These are phyloP conservation scores for Cercophora scortea DNA, from an alignment of 495 filamentous ascomycete species.

Conservation along the genomic window DNA sequence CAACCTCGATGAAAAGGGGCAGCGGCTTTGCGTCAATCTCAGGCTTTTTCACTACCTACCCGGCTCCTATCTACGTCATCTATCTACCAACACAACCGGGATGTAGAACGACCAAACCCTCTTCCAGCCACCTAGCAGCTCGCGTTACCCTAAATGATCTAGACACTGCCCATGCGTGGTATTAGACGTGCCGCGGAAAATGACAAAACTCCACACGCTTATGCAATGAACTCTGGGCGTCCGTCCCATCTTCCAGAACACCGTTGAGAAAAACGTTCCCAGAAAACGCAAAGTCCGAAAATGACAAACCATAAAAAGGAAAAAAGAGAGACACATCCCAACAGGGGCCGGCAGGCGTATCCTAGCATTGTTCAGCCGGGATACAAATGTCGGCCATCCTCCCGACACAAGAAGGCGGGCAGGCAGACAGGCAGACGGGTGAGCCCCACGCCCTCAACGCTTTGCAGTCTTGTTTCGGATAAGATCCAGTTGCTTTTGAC, in stretches of 20 bases:
- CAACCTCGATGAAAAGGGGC: too few species aligned
- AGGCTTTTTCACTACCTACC: too few species aligned
- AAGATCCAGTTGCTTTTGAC: conserved; percentile 10
- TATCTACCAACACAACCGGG: too few species aligned
- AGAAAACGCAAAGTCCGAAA: background rate
- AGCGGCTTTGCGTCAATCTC: too few species aligned
- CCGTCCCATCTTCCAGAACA: conserved; percentile 6
- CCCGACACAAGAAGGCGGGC: too few species aligned
- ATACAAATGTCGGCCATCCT: too few species aligned
- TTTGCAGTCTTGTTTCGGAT: conserved; percentile 9
- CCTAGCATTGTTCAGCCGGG: too few species aligned
- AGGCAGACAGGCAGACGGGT: too few species aligned
- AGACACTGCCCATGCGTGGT: background rate
- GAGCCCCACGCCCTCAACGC: too few species aligned
- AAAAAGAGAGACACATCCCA: background rate
- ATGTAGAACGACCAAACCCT: too few species aligned
- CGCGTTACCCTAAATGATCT: background rate
- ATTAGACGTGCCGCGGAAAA: background rate
- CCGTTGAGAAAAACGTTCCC: too few species aligned
- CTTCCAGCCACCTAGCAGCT: background rate
- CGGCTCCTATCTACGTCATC: too few species aligned
- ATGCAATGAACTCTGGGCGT: conserved; percentile 16
- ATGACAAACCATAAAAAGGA: background rate
- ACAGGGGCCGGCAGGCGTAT: background rate
- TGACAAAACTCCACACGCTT: conserved; percentile 13